Conservation (phyloP, 163 green algal species). For the Scenedesmus sp. region DNA sequence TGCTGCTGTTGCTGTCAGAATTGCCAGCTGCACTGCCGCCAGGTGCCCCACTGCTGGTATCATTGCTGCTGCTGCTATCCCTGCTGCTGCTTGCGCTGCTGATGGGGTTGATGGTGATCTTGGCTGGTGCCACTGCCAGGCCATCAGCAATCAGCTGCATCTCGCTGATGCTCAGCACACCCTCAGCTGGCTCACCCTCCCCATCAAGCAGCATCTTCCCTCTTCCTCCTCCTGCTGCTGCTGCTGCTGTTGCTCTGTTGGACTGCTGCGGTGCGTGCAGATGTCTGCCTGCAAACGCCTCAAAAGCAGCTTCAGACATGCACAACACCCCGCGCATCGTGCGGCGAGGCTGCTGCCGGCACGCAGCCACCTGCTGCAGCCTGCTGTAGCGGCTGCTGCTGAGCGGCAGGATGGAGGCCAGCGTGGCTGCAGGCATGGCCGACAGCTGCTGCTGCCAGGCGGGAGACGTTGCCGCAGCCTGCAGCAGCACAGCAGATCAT, state of each 20-base stretch:
- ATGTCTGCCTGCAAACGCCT: background rate
- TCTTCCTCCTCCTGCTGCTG: background rate
- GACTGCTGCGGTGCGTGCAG: background rate
- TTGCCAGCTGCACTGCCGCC: background rate
- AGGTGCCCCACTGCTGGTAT: background rate
- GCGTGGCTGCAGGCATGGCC: background rate
- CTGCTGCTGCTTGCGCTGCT: background rate
- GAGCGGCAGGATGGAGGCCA: background rate
- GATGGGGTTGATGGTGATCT: background rate
- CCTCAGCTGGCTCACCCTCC: background rate
- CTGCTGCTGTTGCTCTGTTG: background rate
- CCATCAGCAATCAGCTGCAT: slow-evolving; percentile 6
- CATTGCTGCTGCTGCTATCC: background rate
- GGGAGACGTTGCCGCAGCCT: background rate
- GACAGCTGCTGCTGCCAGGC: slow-evolving; percentile 25
- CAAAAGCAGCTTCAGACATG: background rate
- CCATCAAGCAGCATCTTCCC: no score
- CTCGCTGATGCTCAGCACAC: background rate
- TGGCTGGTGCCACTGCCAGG: background rate
- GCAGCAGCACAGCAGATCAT: background rate
- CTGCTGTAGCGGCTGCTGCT: slow-evolving; percentile 7
- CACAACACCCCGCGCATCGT: slow-evolving; percentile 2
- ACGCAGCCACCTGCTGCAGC: background rate
- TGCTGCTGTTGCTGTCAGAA: background rate
- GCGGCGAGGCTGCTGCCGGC: background rate